These are phyloP conservation scores for Linnemannia exigua DNA, from an alignment of 192 early-diverging fungal genomes.

Conservation along the genomic window DNA sequence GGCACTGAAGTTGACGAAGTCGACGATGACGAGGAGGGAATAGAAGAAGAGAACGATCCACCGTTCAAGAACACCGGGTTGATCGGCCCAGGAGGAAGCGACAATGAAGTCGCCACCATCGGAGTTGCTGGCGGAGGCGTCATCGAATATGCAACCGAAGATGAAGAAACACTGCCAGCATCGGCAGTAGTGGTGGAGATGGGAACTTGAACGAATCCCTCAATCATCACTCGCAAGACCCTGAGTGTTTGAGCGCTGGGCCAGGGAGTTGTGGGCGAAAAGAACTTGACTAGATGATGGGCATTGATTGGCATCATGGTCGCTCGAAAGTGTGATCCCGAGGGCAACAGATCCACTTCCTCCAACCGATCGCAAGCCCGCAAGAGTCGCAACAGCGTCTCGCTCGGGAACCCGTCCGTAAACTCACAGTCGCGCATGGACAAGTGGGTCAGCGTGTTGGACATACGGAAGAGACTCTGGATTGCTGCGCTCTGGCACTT, in stretches of 20 bases:
- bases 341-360: not conserved
- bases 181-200: not conserved
- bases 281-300: not conserved
- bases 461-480: not conserved
- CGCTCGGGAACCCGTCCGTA: not conserved
- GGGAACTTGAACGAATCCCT: not conserved
- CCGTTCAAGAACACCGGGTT: not conserved
- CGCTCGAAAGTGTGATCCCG: not conserved
- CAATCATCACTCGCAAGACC: not conserved
- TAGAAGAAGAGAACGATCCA: not conserved
- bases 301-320: not conserved
- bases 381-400: not conserved
- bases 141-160: not conserved
- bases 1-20: not conserved
- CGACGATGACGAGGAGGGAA: not conserved
- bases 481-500: not conserved
- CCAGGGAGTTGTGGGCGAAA: not conserved
- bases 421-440: slow-evolving; percentile 1
- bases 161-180: not conserved
- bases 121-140: not conserved
- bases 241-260: not conserved
- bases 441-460: not conserved
- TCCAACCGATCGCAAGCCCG: not conserved
- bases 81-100: not conserved
- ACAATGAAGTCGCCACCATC: not conserved